A percentile compares a stretch with the other conserved stretches of the same genome.
Conservation (phyloP, 169 alveolate species). For the Perkinsus olseni region DNA sequence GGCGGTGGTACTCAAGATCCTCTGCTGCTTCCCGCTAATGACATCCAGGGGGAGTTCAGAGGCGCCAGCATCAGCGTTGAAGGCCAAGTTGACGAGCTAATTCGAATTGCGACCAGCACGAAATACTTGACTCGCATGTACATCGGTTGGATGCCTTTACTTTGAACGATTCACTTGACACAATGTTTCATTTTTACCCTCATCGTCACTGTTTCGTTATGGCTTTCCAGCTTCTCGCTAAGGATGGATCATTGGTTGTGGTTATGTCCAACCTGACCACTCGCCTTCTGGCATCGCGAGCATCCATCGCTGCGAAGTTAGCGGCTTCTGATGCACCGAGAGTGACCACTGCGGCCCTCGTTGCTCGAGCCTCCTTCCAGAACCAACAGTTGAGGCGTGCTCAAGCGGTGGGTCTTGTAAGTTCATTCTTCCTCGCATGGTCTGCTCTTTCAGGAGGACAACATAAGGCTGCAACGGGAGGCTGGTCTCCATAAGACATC, state of each 20-base stretch:
- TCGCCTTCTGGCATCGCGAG: not conserved
- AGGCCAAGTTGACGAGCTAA: slow-evolving; percentile 65
- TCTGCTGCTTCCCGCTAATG: slow-evolving; percentile 63
- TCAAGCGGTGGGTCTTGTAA: not conserved
- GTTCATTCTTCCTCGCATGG: not conserved
- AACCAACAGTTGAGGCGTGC: not conserved
- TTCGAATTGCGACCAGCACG: slow-evolving; percentile 68
- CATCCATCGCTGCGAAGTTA: not conserved
- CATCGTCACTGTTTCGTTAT: not conserved
- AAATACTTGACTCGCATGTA: slow-evolving; percentile 72
- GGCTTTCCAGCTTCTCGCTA: not conserved
- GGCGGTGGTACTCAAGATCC: slow-evolving; percentile 55
- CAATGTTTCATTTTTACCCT: not conserved
- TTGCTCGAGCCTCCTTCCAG: not conserved
- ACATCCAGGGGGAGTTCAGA: slow-evolving; percentile 18
- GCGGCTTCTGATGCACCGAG: not conserved
- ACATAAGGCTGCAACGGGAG: not conserved
- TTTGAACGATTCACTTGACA: not conserved
- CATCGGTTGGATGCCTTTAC: slow-evolving; percentile 70
- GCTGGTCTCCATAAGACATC: not conserved
- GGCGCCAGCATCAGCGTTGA: slow-evolving; percentile 44
- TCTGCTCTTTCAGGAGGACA: not conserved
- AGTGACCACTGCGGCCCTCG: not conserved
- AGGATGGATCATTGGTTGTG: not conserved
- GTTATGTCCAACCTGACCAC: not conserved